These are phyloP conservation scores for Citeromyces matritensis DNA, from an alignment of 805 yeast species.

Conservation along the genomic window DNA sequence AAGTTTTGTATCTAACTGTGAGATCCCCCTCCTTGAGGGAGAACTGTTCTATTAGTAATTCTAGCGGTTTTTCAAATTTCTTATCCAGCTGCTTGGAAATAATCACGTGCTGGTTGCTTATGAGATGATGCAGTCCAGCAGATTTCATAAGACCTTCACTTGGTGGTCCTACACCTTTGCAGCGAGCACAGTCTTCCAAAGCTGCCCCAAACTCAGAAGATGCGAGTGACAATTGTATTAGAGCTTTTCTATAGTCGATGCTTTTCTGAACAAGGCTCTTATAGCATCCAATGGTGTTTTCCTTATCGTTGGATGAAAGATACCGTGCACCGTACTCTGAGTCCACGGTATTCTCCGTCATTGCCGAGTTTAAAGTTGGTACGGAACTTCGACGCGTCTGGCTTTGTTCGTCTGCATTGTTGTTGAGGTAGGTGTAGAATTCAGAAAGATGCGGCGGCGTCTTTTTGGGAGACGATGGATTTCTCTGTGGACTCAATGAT, in stretches of 20 bases:
- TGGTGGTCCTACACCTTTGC: conserved; percentile 44
- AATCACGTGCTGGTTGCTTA: conserved; percentile 66
- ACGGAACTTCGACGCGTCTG: too few species aligned
- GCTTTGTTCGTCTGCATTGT: conserved; percentile 2
- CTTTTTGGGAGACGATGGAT: conserved; percentile 9
- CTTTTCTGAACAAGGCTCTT: conserved; percentile 31
- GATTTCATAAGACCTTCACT: conserved; percentile 56
- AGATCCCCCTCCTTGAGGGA: conserved; percentile 24
- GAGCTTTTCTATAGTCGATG: conserved; percentile 25
- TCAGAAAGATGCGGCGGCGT: conserved; percentile 42
- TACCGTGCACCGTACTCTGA: conserved; percentile 1
- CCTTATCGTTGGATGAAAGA: too few species aligned
- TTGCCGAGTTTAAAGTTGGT: conserved; percentile 1
- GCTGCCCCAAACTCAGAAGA: conserved; percentile 63
- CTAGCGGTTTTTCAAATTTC: conserved; percentile 41
- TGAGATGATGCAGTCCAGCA: conserved; percentile 62
- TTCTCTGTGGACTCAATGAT: not conserved
- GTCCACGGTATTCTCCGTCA: conserved; percentile 1
- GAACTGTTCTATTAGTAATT: conserved; percentile 26
- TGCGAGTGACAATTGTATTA: conserved; percentile 33
- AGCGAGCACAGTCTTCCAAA: conserved; percentile 45
- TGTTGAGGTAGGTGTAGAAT: conserved; percentile 36
- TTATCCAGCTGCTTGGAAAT: conserved; percentile 39
- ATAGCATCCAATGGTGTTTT: conserved; percentile 30
- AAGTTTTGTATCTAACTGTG: conserved; percentile 36